phyloP scores from a whole-genome alignment of 495 filamentous ascomycete species.

The Penicillium pancosmium region DNA sequence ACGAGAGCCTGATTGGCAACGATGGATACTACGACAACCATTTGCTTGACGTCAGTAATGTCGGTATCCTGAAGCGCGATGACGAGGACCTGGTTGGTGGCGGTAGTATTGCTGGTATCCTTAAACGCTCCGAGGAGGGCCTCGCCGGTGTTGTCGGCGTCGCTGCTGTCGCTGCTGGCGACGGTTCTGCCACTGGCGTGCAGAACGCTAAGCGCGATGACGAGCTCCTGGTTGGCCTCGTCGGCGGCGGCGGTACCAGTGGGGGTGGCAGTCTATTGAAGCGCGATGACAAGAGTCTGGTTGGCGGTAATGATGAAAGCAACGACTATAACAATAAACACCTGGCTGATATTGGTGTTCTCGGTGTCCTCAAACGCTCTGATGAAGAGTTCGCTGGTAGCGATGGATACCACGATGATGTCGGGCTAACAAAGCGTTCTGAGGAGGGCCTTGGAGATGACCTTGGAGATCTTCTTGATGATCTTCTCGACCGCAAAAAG shows the following conservation, averaged over 20 bases:
- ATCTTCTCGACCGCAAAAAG: no score
- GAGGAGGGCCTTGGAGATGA: not conserved
- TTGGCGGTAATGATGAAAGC: not conserved
- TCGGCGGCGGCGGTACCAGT: no score
- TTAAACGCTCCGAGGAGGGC: not conserved
- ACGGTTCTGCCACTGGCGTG: not conserved
- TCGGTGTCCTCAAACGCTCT: not conserved
- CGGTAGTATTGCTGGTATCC: not conserved
- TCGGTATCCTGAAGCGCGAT: no score
- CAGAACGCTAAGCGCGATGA: constrained; percentile 1
- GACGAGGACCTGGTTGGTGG: not conserved
- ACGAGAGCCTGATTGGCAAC: not conserved
- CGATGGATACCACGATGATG: not conserved
- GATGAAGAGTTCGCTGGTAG: not conserved
- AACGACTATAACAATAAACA: not conserved
- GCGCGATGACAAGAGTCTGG: not conserved
- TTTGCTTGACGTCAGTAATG: no score
- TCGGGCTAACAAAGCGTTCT: no score
- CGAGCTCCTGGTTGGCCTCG: no score
- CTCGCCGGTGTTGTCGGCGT: not conserved
- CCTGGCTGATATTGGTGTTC: not conserved
- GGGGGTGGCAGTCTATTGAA: no score
- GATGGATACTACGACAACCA: no score
- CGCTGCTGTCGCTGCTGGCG: not conserved
- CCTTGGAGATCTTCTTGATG: not conserved